Conservation (phyloP, 768 basidiomycete species). For the Leccinellum rugosiceps region DNA sequence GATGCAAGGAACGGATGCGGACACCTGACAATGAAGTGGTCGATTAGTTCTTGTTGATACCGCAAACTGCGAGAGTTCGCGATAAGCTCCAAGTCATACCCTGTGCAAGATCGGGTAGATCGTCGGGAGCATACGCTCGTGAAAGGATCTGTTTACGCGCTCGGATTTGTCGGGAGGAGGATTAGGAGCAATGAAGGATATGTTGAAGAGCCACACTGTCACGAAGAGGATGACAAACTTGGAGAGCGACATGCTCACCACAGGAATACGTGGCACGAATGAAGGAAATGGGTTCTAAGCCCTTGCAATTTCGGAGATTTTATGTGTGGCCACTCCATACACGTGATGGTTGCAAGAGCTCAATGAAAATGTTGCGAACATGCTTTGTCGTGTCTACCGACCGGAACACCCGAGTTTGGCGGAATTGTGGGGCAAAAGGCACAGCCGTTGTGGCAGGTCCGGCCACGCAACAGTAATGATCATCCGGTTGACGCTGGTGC, state of each 20-base stretch:
- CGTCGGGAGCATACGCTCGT: constrained; percentile 22
- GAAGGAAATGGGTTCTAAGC: background rate
- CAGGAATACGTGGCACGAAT: background rate
- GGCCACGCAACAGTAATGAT: background rate
- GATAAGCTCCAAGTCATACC: constrained; percentile 10
- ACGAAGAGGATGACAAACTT: constrained; percentile 23
- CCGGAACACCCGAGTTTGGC: background rate
- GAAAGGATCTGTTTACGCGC: constrained; percentile 15
- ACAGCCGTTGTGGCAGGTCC: background rate
- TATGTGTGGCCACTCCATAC: constrained; percentile 12
- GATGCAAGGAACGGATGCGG: constrained; percentile 29
- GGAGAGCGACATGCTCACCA: constrained; percentile 16
- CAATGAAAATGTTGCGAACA: background rate
- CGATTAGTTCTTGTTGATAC: constrained; percentile 1
- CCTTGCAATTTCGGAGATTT: background rate
- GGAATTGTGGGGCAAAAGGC: background rate
- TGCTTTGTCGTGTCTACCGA: background rate
- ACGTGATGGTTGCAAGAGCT: constrained; percentile 12
- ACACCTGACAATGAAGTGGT: constrained; percentile 9
- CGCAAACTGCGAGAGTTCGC: background rate
- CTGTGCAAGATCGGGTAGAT: constrained; percentile 22
- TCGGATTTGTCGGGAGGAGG: constrained; percentile 21
- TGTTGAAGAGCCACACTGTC: constrained; percentile 29
- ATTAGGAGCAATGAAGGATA: constrained; percentile 22
- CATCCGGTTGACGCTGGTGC: too few species aligned